Base-by-base conservation (phyloP, 2,329 filamentous ascomycete genomes). In the Aspergillus uvarum region DNA sequence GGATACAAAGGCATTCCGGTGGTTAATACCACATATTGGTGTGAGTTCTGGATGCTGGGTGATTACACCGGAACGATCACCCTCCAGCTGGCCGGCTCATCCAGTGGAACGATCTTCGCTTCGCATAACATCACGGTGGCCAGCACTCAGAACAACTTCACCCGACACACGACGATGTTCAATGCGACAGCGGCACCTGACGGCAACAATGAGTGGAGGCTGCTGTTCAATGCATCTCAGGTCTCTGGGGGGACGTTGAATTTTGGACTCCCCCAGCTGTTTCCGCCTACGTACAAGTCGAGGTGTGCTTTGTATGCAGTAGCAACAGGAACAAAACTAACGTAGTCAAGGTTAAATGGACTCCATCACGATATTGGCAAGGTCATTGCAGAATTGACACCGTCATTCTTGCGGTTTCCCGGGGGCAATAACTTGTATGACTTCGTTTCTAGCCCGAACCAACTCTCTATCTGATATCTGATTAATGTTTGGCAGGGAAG, bases 351-450 rank as follows among this genome's bases (percentile, higher is more conserved):
- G 24, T 51, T 65, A 51, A 89, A 89, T 65, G 87, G 87, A 0
- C 74, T 87, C 47, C 76, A 85, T 5, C 71, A 79, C 8, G 85
- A 88, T 54, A 73, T 88, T 54, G 82, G 81, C 6, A 77, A 83
- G 54, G 79, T 81, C 6, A 71, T 88, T 2, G 81, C 79, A 3
- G 79, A 76, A 7, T 68, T 87, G 1, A 81, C 84, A 54, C 81
- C 83, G 0, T 81, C 80, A n/a, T 83, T 89, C 65, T 79, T 90
- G 49, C 82, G 88, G 16, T 83, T 89, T 59, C 87, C 87, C 0
- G 88, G 88, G 5, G 87, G 86, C 8, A 88, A 87, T 68, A 87
- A 87, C 76, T 73, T 88, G 71, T 74, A 69, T 21, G 72, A n/a
- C 6, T 1, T 5, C 5, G 19, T 4, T 32, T 3, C 1, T 4